Base-by-base conservation (phyloP, 768 basidiomycete genomes). In the Coprinopsis sp. region DNA sequence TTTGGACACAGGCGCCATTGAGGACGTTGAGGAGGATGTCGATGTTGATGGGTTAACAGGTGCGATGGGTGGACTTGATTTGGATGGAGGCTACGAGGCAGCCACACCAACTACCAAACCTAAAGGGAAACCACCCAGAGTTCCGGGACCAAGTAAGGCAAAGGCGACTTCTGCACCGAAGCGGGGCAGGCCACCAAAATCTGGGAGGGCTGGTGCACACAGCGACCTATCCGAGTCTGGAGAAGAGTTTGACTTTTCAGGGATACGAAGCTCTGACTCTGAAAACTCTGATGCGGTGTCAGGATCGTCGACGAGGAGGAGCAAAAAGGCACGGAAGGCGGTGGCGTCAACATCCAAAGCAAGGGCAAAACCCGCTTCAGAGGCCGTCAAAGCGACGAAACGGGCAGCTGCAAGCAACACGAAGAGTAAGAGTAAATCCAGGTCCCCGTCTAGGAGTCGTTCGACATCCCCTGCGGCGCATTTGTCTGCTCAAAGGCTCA, bases 1-100 rank as follows among this genome's bases (percentile, higher is more conserved):
- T 8, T 28, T 51, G 30, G 61, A 60, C 23, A 62, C 56, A 14
- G 51, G 56, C n/a, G 49, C 46, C 12, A 50, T 47, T 6, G 24
- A 44, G 43, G 43, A 46, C 19, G 52, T 49, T 24, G 19, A 51
- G 13, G 31, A 49, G 13, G 57, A 50, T 31, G 37, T 29, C 34
- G 55, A 58, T 5, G 39, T 30, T 23, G 47, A 42, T 19, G 38
- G 10, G 10, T 8, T 18, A 7, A 7, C 16, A 36, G 8, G 7
- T 12, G 7, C 34, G 10, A 16, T 11, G 7, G 37, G 18, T 39
- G 16, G 7, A 11, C 11, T 21, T 23, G 37, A 39, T 24, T 19
- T 8, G n/a, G n/a, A n/a, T n/a, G n/a, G n/a, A n/a, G n/a, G n/a
- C n/a, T n/a, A n/a, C n/a, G n/a, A n/a, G n/a, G n/a, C n/a, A n/a